A percentile compares a stretch with the other conserved stretches of the same genome.
Conservation (phyloP, 129 eudicot genomes). For the Escallonia rubra region DNA sequence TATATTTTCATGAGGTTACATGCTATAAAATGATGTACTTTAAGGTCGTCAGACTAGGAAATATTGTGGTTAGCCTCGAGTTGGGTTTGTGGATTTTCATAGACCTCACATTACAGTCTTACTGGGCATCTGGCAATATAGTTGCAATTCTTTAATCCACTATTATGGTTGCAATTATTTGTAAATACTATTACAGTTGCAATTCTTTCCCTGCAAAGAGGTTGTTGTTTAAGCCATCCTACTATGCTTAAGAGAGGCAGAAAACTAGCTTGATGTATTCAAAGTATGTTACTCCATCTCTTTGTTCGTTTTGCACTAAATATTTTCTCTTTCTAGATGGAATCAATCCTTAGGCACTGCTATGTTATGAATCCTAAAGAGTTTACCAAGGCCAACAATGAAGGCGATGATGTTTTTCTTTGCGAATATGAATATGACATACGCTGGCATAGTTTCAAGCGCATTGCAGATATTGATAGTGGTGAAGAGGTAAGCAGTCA, state of each 20-base stretch:
- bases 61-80: no score
- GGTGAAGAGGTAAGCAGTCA: conserved; percentile 48
- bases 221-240: background rate
- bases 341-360: conserved; percentile 81
- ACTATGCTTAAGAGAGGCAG: background rate
- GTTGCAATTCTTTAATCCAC: no score
- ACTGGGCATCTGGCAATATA: no score
- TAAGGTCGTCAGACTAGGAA: no score
- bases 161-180: background rate
- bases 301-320: background rate
- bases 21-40: no score
- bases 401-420: conserved; percentile 91
- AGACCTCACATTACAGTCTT: no score
- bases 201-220: background rate
- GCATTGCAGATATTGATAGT: conserved; percentile 67
- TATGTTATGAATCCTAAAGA: conserved; percentile 76
- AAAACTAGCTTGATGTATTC: no score
- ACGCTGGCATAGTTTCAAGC: conserved; percentile 83
- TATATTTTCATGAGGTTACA: no score
- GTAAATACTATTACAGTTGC: background rate
- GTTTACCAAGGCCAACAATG: conserved; percentile 61
- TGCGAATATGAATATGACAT: conserved; percentile 92
- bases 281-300: conserved; percentile 4
- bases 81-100: no score
- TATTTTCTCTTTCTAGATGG: conserved; percentile 56